phyloP scores from a whole-genome alignment of 305 asterid species.

The Galium porrigens region DNA sequence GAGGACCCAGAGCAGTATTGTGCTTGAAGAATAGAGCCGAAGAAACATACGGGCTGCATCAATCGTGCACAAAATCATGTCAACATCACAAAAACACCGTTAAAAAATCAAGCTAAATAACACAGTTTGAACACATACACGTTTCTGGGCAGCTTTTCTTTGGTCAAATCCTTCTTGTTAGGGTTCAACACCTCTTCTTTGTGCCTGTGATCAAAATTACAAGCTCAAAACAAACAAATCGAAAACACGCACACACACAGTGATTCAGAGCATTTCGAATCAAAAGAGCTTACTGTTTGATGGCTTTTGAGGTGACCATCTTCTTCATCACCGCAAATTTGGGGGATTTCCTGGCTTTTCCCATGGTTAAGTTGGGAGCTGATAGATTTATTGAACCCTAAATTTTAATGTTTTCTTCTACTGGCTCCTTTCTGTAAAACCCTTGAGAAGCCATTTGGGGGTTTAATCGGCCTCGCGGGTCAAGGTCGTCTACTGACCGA shows the following conservation, averaged over 20 bases:
- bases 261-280: background rate
- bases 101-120: background rate
- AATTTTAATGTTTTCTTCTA: background rate
- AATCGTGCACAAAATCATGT: conserved; percentile 10
- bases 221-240: background rate
- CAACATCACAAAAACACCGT: background rate
- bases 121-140: conserved; percentile 33
- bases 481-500: background rate
- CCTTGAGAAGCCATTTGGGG: background rate
- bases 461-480: background rate
- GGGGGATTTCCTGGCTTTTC: conserved; percentile 71
- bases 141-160: conserved; percentile 72
- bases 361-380: conserved; percentile 29
- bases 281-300: conserved; percentile 42
- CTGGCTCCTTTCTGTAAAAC: background rate
- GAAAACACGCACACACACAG: background rate
- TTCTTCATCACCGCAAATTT: conserved; percentile 90
- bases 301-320: conserved; percentile 48
- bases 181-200: conserved; percentile 79
- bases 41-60: conserved; percentile 68
- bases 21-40: conserved; percentile 77
- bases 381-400: too few relatives aligned
- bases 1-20: conserved; percentile 90
- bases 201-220: conserved; percentile 29
- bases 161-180: conserved; percentile 61